phyloP scores from a whole-genome alignment of 1,284 basidiomycete genomes.

The Mycosarcoma maydis region DNA sequence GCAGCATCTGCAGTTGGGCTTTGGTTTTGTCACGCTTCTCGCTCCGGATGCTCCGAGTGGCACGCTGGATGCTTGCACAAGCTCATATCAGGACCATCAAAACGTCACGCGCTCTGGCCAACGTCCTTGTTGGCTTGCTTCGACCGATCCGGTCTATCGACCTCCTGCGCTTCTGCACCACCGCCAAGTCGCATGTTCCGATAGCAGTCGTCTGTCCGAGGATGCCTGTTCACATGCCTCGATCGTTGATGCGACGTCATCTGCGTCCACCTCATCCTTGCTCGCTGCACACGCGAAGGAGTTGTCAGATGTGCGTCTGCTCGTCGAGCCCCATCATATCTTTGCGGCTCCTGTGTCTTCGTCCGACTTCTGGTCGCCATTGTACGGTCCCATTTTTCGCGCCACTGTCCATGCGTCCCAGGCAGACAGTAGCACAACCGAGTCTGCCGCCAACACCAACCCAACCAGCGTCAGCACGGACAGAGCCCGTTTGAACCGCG shows the following conservation, averaged over 20 bases:
- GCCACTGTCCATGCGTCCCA: not conserved
- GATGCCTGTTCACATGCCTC: not conserved
- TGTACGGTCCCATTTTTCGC: slow-evolving; percentile 27
- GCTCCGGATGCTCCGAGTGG: slow-evolving; percentile 22
- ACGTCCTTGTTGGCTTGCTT: slow-evolving; percentile 25
- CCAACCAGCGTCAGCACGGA: not conserved
- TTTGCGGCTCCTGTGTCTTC: slow-evolving; percentile 19
- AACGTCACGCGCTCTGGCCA: slow-evolving; percentile 5
- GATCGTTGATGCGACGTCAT: not conserved
- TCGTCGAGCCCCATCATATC: slow-evolving; percentile 26
- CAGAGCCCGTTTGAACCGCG: slow-evolving; percentile 1
- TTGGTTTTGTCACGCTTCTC: slow-evolving; percentile 24
- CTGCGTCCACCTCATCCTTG: not conserved
- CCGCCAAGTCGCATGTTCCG: slow-evolving; percentile 18
- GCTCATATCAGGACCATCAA: slow-evolving; percentile 8
- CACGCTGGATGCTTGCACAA: not conserved
- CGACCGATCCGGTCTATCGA: slow-evolving; percentile 9
- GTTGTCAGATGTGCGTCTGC: slow-evolving; percentile 13
- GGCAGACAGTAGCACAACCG: not conserved
- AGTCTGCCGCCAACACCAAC: not conserved
- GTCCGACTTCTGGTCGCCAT: slow-evolving; percentile 33
- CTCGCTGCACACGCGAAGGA: slow-evolving; percentile 9
- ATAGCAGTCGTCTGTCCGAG: not conserved
- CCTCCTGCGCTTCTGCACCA: slow-evolving; percentile 21
- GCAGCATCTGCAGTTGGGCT: slow-evolving; percentile 18